phyloP scores from a whole-genome alignment of 805 yeast species.

The Kockiozyma suomiensis region DNA sequence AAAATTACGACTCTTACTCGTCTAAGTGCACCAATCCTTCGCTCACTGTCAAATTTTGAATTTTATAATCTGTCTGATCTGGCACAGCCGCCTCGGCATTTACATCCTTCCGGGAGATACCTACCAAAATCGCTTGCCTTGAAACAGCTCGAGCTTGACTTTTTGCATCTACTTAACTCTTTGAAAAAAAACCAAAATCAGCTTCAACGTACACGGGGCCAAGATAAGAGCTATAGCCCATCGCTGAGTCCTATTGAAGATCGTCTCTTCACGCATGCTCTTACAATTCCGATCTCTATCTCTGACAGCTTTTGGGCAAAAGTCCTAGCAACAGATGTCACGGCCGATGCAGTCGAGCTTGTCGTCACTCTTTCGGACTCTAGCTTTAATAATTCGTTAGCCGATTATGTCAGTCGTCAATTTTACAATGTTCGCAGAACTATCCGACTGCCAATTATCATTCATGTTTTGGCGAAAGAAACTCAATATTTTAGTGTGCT shows the following conservation, averaged over 20 bases:
- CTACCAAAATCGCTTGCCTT: neutral
- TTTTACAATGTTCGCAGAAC: neutral
- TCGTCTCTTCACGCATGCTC: neutral
- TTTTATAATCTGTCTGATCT: conserved; percentile 4
- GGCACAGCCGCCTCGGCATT: neutral
- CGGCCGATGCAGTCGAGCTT: neutral
- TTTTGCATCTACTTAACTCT: conserved; percentile 1
- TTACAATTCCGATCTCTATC: neutral
- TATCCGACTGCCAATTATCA: neutral
- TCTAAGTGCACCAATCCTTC: conserved; percentile 74
- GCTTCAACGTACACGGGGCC: no score
- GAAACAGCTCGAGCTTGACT: conserved; percentile 10
- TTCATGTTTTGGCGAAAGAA: neutral
- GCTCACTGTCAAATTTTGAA: conserved; percentile 45
- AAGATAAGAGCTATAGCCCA: neutral
- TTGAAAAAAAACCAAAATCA: neutral
- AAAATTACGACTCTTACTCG: conserved; percentile 83
- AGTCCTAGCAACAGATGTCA: neutral
- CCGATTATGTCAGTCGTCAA: neutral
- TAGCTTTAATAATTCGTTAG: neutral
- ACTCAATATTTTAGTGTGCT: neutral
- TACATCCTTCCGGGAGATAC: neutral
- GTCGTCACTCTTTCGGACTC: neutral
- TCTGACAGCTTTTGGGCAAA: neutral
- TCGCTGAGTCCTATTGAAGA: neutral